phyloP scores from a whole-genome alignment of 2,329 filamentous ascomycete species.

The Sarocladium strictum region DNA sequence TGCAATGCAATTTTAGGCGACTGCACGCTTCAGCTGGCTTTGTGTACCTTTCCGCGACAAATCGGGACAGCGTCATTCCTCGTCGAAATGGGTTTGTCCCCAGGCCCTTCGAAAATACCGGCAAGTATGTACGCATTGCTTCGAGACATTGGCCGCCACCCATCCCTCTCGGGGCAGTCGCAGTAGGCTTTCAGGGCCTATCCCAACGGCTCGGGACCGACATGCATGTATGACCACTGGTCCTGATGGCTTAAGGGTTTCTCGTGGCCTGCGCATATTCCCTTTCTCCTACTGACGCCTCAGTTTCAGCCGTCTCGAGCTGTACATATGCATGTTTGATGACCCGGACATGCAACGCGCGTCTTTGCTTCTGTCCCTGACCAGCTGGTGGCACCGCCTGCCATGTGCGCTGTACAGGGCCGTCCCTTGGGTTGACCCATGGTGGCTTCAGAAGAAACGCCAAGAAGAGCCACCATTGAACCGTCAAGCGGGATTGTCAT shows the following conservation, averaged over 20 bases:
- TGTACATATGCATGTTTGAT: not conserved
- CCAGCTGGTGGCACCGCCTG: not conserved
- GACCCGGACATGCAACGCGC: not conserved
- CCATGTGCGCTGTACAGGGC: not conserved
- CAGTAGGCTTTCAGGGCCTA: not conserved
- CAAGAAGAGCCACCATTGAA: too few species aligned
- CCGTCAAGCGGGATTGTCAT: too few species aligned
- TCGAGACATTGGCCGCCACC: not conserved
- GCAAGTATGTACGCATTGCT: not conserved
- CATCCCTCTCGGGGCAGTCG: not conserved
- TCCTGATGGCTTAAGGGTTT: not conserved
- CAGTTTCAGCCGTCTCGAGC: not conserved
- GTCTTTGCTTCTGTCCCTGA: not conserved
- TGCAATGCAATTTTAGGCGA: too few species aligned
- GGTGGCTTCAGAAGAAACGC: not conserved
- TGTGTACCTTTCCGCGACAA: not conserved
- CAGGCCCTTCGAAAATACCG: not conserved
- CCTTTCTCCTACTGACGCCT: not conserved
- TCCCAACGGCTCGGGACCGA: constrained; percentile 8
- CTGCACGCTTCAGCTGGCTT: too few species aligned
- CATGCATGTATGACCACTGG: not conserved
- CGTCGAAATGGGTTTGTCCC: not conserved
- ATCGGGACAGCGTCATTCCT: not conserved
- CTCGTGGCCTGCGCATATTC: not conserved
- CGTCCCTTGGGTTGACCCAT: not conserved